Evolutionary conservation across 148 eudicot genomes (phyloP), one percentile per base, ranked within the genome.

Genomic region (Cornus florida): DNA sequence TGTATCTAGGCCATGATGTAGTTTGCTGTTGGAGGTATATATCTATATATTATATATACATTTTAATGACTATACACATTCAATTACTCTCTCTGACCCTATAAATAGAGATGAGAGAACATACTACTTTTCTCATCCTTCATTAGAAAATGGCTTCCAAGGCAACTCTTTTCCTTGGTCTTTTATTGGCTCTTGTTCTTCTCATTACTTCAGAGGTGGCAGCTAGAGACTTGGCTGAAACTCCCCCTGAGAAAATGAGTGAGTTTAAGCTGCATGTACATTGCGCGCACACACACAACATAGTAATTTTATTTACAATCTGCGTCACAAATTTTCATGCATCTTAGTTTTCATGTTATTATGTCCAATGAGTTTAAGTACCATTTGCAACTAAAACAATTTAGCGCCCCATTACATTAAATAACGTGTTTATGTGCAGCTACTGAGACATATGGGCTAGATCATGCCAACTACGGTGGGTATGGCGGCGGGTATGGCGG

Each of bases 111-210:
- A 28, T 28, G 28, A 28, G 28, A 28, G 28, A 28, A 28, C 28
- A 28, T 28, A 28, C 28, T 28, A 28, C 0, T 28, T 28, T 28
- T 28, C 28, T 28, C 28, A 28, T 28, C 28, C 2, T 8, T 53
- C 2, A 16, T 53, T 2, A 11, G 32, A 5, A 74, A 64, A 82
- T 82, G 84, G 84, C 53, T 67, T 72, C 80, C 72, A 82, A 72
- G 41, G 33, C 28, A 20, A 22, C 77, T 35, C 23, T 77, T 14
- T 17, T 77, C 19, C 32, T 82, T 35, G 80, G 77, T 56, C 80
- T 82, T 72, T 31, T 53, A 13, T 48, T 82, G 43, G 80, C 76
- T 10, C 7, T 72, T 22, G 57, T 67, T 31, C 77, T 82, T 8
- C 59, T 77, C 46, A 24, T 72, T 53, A 7, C 76, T 20, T 70